Base-by-base conservation (phyloP, 768 basidiomycete genomes). In the Leccinellum rugosiceps region DNA sequence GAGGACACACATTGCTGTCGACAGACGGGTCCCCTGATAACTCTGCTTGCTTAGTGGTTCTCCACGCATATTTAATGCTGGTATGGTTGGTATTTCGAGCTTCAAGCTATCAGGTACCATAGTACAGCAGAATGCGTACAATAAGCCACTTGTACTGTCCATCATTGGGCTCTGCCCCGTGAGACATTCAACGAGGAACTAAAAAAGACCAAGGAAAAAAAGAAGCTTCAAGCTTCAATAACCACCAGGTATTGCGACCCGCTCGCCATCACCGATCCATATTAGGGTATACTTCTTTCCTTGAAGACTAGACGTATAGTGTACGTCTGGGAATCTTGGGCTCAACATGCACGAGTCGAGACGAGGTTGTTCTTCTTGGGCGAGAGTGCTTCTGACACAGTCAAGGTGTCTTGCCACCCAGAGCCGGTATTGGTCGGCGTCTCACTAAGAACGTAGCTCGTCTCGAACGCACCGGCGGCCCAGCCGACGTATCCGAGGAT, bases 401-500 rank as follows among this genome's bases (percentile, higher is more conserved):
- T 60, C 60, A 71, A 50, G 1, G 76, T 64, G 26, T 80, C 78
- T 26, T 68, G 45, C 70, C 73, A 83, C 45, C 63, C 65, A 6
- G 71, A 65, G 52, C 65, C 67, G 23, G 52, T 64, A 7, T 68
- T 55, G 38, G 51, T 63, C 0, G 78, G 78, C 2, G 63, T 67
- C 62, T 77, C 65, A 25, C 69, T 63, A 23, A 78, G 69, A 19
- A 65, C 62, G 56, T 79, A 77, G 55, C 55, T 55, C 0, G 71
- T 62, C 56, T 64, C 67, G 64, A 85, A 84, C 55, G 77, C 76
- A n/a, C 83, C 83, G n/a, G 83, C 84, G 25, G 79, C 72, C 84
- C 83, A 85, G 26, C 81, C 78, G 28, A 80, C 66, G 62, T 81
- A 85, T 19, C 84, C 84, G 14, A 83, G 70, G 67, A 80, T 74